Evolutionary conservation across 2,329 filamentous ascomycete species (phyloP).

Genomic region (Aspergillus eucalypticola): DNA sequence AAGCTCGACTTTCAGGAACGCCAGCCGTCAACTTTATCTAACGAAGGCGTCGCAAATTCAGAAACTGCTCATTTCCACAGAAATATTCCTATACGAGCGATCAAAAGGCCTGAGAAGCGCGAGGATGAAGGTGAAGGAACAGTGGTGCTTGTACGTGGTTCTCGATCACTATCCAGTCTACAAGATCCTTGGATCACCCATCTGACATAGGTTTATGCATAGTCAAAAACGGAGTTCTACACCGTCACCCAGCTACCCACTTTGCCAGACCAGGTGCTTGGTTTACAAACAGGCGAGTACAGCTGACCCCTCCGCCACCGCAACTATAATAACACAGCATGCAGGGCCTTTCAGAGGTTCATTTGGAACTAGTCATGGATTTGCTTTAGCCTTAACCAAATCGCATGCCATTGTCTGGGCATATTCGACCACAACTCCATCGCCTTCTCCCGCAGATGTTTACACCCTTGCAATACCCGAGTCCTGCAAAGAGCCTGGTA

Average conservation of each 20-base stretch:
- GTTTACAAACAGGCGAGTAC: slow-evolving; percentile 63
- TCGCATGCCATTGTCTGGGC: slow-evolving; percentile 88
- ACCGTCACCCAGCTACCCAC: slow-evolving; percentile 81
- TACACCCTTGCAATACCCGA: slow-evolving; percentile 79
- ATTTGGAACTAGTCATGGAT: slow-evolving; percentile 65
- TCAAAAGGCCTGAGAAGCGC: slow-evolving; percentile 40
- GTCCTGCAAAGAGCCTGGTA: slow-evolving; percentile 63
- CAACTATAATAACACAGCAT: slow-evolving; percentile 19
- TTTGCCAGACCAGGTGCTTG: slow-evolving; percentile 73
- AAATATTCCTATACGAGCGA: slow-evolving; percentile 39
- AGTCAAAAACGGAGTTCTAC: slow-evolving; percentile 85
- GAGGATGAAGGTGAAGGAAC: slow-evolving; percentile 33
- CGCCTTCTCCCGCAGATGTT: slow-evolving; percentile 56
- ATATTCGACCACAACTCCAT: slow-evolving; percentile 59
- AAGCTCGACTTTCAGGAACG: slow-evolving; percentile 20
- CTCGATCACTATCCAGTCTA: not conserved
- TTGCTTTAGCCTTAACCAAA: slow-evolving; percentile 77
- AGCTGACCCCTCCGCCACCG: not conserved
- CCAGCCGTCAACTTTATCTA: slow-evolving; percentile 13
- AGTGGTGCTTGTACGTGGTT: slow-evolving; percentile 38
- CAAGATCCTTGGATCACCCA: not conserved
- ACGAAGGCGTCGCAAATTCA: slow-evolving; percentile 16
- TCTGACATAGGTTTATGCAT: slow-evolving; percentile 16
- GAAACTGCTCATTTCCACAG: slow-evolving; percentile 26
- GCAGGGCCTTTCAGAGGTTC: slow-evolving; percentile 66